A percentile compares a stretch with the other conserved stretches of the same genome.
These are phyloP conservation scores for Hordeum marinum DNA, from an alignment of 176 grass and related monocot genomes.

Conservation along the genomic window DNA sequence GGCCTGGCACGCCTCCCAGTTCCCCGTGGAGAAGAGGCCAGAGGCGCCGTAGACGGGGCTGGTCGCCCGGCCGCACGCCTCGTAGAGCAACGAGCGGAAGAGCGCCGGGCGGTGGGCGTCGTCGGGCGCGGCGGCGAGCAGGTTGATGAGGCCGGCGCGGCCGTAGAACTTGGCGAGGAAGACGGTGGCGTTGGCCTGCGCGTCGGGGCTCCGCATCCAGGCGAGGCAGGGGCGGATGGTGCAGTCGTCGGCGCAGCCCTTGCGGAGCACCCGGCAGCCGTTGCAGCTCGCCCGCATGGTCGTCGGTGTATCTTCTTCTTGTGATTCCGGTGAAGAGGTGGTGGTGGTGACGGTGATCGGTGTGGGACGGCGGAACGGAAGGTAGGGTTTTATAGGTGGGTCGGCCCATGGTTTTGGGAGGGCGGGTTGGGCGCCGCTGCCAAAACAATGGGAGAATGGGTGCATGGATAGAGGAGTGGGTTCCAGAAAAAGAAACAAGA, in stretches of 20 bases:
- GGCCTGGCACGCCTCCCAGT: conserved; percentile 51
- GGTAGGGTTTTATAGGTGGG: neutral
- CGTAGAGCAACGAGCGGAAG: conserved; percentile 51
- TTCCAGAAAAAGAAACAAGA: too few relatives aligned
- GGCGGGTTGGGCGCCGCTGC: conserved; percentile 26
- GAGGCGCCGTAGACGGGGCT: conserved; percentile 62
- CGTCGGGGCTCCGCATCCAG: conserved; percentile 56
- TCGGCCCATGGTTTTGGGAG: conserved; percentile 34
- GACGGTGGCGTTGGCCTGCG: conserved; percentile 71
- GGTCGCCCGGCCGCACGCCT: conserved; percentile 55
- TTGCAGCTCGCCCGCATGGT: conserved; percentile 67
- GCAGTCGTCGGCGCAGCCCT: conserved; percentile 55
- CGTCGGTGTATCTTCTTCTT: too few relatives aligned
- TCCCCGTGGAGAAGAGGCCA: conserved; percentile 48
- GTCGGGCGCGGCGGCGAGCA: conserved; percentile 37
- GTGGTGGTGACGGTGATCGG: too few relatives aligned
- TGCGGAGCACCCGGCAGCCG: conserved; percentile 64
- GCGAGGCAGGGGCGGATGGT: conserved; percentile 59
- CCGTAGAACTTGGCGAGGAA: conserved; percentile 88
- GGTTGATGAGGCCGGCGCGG: conserved; percentile 64
- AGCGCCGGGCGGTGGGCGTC: conserved; percentile 30
- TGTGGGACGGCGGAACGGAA: too few relatives aligned
- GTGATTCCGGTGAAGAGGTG: too few relatives aligned
- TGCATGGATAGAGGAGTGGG: too few relatives aligned
- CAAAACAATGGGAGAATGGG: neutral